Evolutionary conservation across 768 basidiomycete genomes (phyloP), one percentile per base, ranked within the genome.

Genomic region (Pleurotus tuber-regium): DNA sequence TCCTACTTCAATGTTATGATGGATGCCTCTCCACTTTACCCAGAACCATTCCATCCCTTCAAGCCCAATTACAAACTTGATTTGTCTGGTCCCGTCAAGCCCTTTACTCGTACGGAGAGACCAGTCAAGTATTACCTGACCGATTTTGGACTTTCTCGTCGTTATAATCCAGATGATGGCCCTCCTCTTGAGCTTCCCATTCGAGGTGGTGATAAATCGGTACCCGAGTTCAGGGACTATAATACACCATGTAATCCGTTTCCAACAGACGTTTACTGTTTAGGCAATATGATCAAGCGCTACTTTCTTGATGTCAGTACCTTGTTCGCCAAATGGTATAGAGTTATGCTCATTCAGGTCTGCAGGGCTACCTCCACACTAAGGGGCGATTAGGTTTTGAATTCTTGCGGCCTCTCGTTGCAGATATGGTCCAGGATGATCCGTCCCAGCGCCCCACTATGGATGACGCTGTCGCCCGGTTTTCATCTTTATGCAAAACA

Each of bases 131-230:
- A 64, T 23, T 46, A 63, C 35, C 47, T 62, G 5, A 57, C 59
- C 7, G 65, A 67, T 36, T 67, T 64, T 33, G 63, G 60, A 24
- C 24, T 65, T 8, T 57, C 63, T 11, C 40, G 47, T 7, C 53
- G 43, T 16, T 67, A 60, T 52, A 42, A 48, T 14, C 61, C 65
- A 0, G 53, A 59, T 0, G 55, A 64, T 6, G 51, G 47, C 0
- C 41, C 67, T 1, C 66, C 65, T 0, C 56, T 56, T 0, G 65
- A 65, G 19, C 19, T 48, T 4, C 65, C 68, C 0, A 61, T 68
- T 1, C 58, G 59, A 33, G 73, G 77, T 0, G 77, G 70, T 1
- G 73, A 77, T 56, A 71, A 63, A 50, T 56, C 66, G 2, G 69
- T 69, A 1, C 70, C 70, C 2, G 72, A 73, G 26, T 68, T 67